Percentiles rank a stretch among this genome's conserved stretches.
Conservation (phyloP, 345 rosid genomes). For the Arabis alpina region DNA sequence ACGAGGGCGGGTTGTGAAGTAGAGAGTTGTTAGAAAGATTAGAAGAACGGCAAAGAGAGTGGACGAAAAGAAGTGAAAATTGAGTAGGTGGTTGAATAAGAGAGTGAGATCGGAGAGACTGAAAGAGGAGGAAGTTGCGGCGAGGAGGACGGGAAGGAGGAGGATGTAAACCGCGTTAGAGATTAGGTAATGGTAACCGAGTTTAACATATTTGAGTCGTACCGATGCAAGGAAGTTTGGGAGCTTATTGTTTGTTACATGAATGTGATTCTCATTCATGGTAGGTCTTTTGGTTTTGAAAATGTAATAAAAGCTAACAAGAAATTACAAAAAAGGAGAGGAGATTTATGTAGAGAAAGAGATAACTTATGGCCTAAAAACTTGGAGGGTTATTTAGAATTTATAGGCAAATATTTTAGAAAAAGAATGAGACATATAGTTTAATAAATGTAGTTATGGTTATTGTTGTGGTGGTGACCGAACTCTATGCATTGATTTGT, state of each 20-base stretch:
- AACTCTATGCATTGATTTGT: constrained; percentile 30
- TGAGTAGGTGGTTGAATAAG: constrained; percentile 58
- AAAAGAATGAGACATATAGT: constrained; percentile 11
- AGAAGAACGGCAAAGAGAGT: constrained; percentile 47
- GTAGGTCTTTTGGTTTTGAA: constrained; percentile 17
- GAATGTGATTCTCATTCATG: constrained; percentile 38
- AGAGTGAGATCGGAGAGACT: constrained; percentile 42
- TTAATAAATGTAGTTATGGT: constrained; percentile 16
- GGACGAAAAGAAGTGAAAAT: constrained; percentile 51
- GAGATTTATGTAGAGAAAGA: constrained; percentile 6
- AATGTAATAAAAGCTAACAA: background rate
- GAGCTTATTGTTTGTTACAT: constrained; percentile 43
- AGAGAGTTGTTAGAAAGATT: constrained; percentile 59
- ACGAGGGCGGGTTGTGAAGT: constrained; percentile 76
- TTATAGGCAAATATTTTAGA: constrained; percentile 30
- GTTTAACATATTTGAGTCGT: constrained; percentile 73
- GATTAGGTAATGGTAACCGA: constrained; percentile 76
- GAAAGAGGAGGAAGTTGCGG: constrained; percentile 60
- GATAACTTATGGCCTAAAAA: constrained; percentile 30
- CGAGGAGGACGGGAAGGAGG: constrained; percentile 46
- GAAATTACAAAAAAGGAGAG: background rate
- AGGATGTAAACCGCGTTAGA: constrained; percentile 70
- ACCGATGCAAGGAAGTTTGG: constrained; percentile 72
- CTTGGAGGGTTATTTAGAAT: constrained; percentile 24
- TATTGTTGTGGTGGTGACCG: constrained; percentile 43